Evolutionary conservation across 176 grass and related monocot genomes (phyloP).

Genomic region (Dendrocalamus sinicus): DNA sequence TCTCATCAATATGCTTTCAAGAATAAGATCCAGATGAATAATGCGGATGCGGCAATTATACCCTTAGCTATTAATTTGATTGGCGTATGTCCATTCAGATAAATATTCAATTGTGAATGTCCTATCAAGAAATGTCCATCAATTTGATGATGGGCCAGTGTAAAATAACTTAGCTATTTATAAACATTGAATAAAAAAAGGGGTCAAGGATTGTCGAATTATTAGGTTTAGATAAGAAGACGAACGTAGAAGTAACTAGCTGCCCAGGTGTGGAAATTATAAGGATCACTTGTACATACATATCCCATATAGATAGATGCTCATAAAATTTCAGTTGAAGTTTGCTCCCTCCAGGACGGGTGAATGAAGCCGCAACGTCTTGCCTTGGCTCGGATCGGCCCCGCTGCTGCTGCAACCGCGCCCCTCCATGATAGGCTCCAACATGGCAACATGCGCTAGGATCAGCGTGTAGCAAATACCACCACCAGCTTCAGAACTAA

Average conservation of each 20-base stretch:
- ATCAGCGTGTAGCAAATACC: too few species aligned
- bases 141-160: neutral
- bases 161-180: neutral
- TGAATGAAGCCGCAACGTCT: too few species aligned
- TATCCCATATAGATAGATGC: neutral
- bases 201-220: neutral
- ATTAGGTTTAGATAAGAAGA: neutral
- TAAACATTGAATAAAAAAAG: constrained; percentile 1
- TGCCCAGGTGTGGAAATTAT: neutral
- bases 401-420: too few species aligned
- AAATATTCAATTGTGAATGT: neutral
- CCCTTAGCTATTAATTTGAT: neutral
- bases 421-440: too few species aligned
- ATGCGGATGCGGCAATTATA: neutral
- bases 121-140: neutral
- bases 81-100: neutral
- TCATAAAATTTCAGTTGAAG: neutral
- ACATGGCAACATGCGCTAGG: neutral
- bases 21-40: neutral
- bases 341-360: neutral
- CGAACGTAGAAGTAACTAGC: neutral
- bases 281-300: neutral
- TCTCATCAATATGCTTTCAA: constrained; percentile 3
- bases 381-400: too few species aligned
- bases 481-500: too few species aligned